Evolutionary conservation across 139 green algal genomes (phyloP).

Genomic region (Asterochloris sp.): DNA sequence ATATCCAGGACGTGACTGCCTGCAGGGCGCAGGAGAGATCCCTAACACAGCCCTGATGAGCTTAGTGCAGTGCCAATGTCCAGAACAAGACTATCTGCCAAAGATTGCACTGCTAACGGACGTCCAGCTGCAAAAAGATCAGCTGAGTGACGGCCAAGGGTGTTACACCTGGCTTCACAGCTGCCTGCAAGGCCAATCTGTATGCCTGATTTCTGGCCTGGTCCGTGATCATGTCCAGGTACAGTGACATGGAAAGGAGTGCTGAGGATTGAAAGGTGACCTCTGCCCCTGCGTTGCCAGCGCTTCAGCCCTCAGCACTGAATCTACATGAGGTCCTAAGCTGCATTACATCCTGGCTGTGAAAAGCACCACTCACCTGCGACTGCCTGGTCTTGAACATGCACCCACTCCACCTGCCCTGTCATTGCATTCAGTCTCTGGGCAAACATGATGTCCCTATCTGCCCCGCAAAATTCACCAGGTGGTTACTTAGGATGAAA

Average conservation of each 20-base stretch:
- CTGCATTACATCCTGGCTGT: not conserved
- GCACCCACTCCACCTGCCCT: constrained; percentile 1
- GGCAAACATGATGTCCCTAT: constrained; percentile 4
- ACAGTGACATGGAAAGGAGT: not conserved
- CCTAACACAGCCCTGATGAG: not conserved
- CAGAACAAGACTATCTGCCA: not conserved
- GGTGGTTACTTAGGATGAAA: too few relatives aligned
- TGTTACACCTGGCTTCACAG: constrained; percentile 8
- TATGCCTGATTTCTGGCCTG: constrained; percentile 42
- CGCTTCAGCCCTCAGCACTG: not conserved
- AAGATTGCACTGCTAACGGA: not conserved
- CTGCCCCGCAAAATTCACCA: too few relatives aligned
- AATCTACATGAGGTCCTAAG: not conserved
- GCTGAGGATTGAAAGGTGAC: not conserved
- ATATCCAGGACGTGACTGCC: constrained; percentile 44
- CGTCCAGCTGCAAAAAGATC: not conserved
- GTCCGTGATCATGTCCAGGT: constrained; percentile 26
- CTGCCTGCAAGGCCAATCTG: constrained; percentile 16
- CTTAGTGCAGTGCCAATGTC: constrained; percentile 1
- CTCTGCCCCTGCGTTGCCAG: not conserved
- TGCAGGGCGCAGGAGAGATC: not conserved
- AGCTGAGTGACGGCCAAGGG: too few relatives aligned
- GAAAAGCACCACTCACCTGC: not conserved
- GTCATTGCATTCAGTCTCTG: not conserved
- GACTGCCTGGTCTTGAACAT: not conserved